Conservation (phyloP, 257 asterid species). For the Rauvolfia tetraphylla region DNA sequence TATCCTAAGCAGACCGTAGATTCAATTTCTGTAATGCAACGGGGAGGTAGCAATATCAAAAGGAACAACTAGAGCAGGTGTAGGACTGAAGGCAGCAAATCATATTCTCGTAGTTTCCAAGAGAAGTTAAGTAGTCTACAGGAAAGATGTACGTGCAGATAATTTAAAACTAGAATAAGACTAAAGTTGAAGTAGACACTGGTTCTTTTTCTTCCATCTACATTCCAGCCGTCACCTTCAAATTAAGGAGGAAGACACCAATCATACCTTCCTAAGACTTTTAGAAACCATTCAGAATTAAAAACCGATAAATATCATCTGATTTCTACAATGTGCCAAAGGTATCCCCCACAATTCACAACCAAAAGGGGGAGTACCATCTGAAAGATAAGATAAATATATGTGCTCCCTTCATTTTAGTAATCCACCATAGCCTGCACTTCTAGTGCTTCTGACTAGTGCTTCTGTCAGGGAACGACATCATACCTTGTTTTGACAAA, state of each 20-base stretch:
- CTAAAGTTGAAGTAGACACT: background rate
- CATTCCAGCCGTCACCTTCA: background rate
- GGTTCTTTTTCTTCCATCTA: background rate
- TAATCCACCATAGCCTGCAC: conserved; percentile 27
- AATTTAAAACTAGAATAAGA: background rate
- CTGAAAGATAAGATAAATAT: conserved; percentile 30
- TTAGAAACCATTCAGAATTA: conserved; percentile 22
- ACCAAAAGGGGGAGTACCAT: conserved; percentile 19
- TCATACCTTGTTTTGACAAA: conserved; percentile 24
- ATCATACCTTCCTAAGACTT: conserved; percentile 4
- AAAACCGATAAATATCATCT: conserved; percentile 22
- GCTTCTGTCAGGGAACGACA: conserved; percentile 21
- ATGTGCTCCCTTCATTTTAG: conserved; percentile 26
- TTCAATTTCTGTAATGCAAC: background rate
- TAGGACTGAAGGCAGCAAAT: background rate
- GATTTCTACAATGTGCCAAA: conserved; percentile 27
- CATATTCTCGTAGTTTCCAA: background rate
- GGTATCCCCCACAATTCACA: conserved; percentile 45
- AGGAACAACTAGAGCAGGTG: background rate
- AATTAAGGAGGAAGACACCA: conserved; percentile 5
- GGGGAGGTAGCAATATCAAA: background rate
- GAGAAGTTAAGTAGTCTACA: background rate
- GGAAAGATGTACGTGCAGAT: background rate
- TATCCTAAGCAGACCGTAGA: background rate
- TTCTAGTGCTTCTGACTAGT: conserved; percentile 21